A percentile compares a stretch with the other conserved stretches of the same genome.
Conservation (phyloP, 495 filamentous ascomycete genomes). For the Podospora pseudoanserina region DNA sequence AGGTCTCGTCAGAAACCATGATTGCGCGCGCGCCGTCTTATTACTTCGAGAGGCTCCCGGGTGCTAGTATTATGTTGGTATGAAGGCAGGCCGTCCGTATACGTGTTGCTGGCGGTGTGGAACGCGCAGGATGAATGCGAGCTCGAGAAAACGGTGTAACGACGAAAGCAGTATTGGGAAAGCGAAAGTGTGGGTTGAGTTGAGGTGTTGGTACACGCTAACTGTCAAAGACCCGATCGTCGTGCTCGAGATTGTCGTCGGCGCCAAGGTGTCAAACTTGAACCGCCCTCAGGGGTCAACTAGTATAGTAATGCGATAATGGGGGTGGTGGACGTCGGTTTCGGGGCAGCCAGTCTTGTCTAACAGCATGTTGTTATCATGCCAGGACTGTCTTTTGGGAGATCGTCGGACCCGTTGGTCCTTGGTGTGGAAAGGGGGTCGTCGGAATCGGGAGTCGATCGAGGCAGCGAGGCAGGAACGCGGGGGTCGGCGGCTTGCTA, state of each 20-base stretch:
- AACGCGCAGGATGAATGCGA: constrained; percentile 3
- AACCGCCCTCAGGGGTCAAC: neutral
- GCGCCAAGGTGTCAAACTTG: constrained; percentile 3
- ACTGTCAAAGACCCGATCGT: neutral
- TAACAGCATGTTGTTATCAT: constrained; percentile 36
- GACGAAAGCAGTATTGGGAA: constrained; percentile 4
- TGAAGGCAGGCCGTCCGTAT: neutral
- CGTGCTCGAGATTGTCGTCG: neutral
- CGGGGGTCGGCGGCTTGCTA: constrained; percentile 9
- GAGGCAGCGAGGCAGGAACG: constrained; percentile 11
- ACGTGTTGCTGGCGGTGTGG: neutral
- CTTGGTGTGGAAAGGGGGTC: constrained; percentile 13
- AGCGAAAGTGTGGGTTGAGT: constrained; percentile 1
- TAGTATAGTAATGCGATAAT: neutral
- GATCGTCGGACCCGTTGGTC: neutral
- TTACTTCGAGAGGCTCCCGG: neutral
- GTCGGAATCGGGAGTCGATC: constrained; percentile 3
- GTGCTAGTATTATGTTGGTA: neutral
- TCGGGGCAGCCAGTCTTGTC: constrained; percentile 20
- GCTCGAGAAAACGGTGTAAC: constrained; percentile 7
- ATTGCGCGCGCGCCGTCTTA: constrained; percentile 19
- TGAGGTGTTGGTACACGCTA: neutral
- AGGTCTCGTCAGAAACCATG: constrained; percentile 91
- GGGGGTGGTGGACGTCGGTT: constrained; percentile 18
- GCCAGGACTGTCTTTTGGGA: neutral